These are phyloP conservation scores for Auriscalpium vulgare DNA, from an alignment of 768 basidiomycete genomes.

Conservation along the genomic window DNA sequence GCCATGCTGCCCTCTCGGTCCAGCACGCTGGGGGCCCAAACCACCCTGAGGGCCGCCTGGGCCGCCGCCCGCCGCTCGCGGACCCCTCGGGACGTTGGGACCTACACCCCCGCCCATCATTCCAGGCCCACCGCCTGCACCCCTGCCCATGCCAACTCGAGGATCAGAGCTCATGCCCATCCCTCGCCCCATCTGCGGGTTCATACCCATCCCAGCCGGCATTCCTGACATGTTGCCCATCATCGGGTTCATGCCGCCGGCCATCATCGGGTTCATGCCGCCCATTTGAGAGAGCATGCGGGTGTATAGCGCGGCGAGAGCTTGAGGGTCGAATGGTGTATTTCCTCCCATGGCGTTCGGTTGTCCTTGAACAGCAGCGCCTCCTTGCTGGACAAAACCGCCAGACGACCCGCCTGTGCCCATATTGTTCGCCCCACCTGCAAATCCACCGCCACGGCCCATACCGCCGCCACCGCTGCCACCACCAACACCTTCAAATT, in stretches of 20 bases:
- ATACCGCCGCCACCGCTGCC: slow-evolving; percentile 30
- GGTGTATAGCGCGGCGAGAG: slow-evolving; percentile 86
- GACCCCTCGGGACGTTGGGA: slow-evolving; percentile 19
- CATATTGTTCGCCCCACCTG: slow-evolving; percentile 5
- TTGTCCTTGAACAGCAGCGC: slow-evolving; percentile 17
- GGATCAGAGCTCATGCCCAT: slow-evolving; percentile 12
- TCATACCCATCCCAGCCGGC: slow-evolving; percentile 20
- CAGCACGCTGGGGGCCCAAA: slow-evolving; percentile 20
- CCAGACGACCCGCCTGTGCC: not conserved
- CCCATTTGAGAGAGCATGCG: slow-evolving; percentile 75
- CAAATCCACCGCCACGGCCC: slow-evolving; percentile 21
- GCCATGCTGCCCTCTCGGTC: slow-evolving; percentile 23
- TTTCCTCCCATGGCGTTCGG: not conserved
- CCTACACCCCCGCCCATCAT: slow-evolving; percentile 4
- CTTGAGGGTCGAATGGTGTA: slow-evolving; percentile 82
- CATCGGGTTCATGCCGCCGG: slow-evolving; percentile 16
- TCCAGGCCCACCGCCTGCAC: slow-evolving; percentile 10
- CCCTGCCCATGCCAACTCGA: slow-evolving; percentile 14
- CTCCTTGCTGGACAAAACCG: slow-evolving; percentile 15
- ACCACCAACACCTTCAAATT: slow-evolving; percentile 19
- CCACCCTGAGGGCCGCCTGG: slow-evolving; percentile 12
- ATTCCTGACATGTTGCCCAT: slow-evolving; percentile 28
- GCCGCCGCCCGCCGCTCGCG: slow-evolving; percentile 16
- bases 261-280: slow-evolving; percentile 44
- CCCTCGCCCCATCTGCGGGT: slow-evolving; percentile 14